Percentiles rank a stretch among this genome's conserved stretches.
Evolutionary conservation across 805 yeast genomes (phyloP).

Genomic region (Saccharomycodes ludwigii): DNA sequence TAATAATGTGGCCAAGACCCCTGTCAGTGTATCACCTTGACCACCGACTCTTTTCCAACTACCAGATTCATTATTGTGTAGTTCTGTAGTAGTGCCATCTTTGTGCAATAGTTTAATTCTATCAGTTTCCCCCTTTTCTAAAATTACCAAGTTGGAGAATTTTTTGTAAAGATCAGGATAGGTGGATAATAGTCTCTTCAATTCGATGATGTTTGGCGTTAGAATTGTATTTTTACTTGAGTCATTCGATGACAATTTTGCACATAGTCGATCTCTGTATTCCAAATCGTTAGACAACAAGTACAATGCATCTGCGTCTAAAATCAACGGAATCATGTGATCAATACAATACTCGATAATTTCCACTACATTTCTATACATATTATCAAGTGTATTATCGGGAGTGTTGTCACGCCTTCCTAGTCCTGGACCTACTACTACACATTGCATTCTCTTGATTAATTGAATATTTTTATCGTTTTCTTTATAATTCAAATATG

Average conservation of each 20-base stretch:
- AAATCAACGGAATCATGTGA: slow-evolving; percentile 64
- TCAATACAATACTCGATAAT: slow-evolving; percentile 39
- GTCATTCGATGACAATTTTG: not conserved
- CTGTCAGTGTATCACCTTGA: slow-evolving; percentile 89
- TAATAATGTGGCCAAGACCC: slow-evolving; percentile 21
- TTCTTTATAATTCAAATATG: slow-evolving; percentile 49
- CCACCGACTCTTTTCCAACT: slow-evolving; percentile 83
- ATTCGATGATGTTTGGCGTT: slow-evolving; percentile 88
- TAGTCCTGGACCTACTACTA: slow-evolving; percentile 88
- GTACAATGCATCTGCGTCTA: slow-evolving; percentile 86
- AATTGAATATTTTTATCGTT: slow-evolving; percentile 44
- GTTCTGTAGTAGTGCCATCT: slow-evolving; percentile 32
- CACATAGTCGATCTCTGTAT: slow-evolving; percentile 1
- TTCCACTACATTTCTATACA: slow-evolving; percentile 47
- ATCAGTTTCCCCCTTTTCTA: slow-evolving; percentile 67
- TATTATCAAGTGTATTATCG: no score
- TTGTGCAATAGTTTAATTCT: slow-evolving; percentile 24
- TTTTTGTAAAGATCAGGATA: not conserved
- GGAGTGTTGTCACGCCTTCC: slow-evolving; percentile 84
- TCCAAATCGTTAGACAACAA: slow-evolving; percentile 48
- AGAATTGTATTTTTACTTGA: slow-evolving; percentile 41
- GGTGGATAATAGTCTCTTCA: slow-evolving; percentile 30
- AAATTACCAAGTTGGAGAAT: not conserved
- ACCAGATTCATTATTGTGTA: slow-evolving; percentile 42
- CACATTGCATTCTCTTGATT: slow-evolving; percentile 59